Evolutionary conservation across 164 flowering plant species (phyloP).

Genomic region (Umbellularia californica): DNA sequence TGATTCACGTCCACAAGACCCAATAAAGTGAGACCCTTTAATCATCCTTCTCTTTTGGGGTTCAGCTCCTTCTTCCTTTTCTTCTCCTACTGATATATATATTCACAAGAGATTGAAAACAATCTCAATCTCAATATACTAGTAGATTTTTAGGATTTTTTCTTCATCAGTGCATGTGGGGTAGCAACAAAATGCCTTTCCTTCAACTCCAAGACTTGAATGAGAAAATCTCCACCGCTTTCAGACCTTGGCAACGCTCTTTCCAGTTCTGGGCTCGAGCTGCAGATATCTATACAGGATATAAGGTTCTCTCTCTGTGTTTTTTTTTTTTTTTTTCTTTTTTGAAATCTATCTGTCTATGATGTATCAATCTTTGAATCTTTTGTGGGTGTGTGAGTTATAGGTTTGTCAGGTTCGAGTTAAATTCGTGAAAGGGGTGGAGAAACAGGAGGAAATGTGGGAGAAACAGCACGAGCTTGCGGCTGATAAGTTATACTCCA

Average conservation of each 20-base stretch:
- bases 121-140: no score
- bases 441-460: slow-evolving; percentile 89
- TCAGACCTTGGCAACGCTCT: slow-evolving; percentile 82
- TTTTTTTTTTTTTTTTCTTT: neutral
- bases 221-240: slow-evolving; percentile 40
- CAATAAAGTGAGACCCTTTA: no score
- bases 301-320: slow-evolving; percentile 52
- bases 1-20: no score
- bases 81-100: no score
- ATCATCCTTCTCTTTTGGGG: no score
- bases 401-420: slow-evolving; percentile 75
- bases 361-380: neutral
- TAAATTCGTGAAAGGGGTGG: slow-evolving; percentile 66
- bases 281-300: slow-evolving; percentile 80
- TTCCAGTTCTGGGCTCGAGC: slow-evolving; percentile 89
- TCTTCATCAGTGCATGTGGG: no score
- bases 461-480: slow-evolving; percentile 90
- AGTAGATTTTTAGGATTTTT: no score
- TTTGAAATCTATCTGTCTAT: neutral
- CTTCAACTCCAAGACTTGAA: slow-evolving; percentile 56
- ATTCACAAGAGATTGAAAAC: no score
- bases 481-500: slow-evolving; percentile 78
- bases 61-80: no score
- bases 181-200: neutral
- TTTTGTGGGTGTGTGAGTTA: slow-evolving; percentile 5